These are phyloP conservation scores for Favolaschia claudopus DNA, from an alignment of 768 basidiomycete genomes.

Conservation along the genomic window DNA sequence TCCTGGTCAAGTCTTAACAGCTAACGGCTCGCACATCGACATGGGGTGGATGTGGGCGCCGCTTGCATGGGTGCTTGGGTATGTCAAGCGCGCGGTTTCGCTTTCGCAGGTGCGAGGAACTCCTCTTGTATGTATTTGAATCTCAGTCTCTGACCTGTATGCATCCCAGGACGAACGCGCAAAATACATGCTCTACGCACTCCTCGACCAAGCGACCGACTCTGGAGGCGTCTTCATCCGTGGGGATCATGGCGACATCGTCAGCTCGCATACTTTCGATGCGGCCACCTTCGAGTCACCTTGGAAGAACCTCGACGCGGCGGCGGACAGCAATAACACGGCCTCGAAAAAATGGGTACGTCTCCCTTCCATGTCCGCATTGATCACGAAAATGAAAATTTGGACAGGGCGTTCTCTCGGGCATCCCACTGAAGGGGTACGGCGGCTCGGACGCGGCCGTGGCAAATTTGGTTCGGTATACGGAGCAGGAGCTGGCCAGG, in stretches of 20 bases:
- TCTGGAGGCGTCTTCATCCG: conserved; percentile 9
- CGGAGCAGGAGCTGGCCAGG: conserved; percentile 2
- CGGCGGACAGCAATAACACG: too few relatives aligned
- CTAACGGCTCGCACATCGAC: not conserved
- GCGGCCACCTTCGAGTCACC: not conserved
- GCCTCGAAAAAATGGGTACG: not conserved
- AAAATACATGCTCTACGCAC: conserved; percentile 13
- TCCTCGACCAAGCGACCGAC: conserved; percentile 7
- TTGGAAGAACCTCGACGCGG: not conserved
- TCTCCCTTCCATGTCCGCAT: not conserved
- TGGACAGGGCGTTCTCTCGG: conserved; percentile 2
- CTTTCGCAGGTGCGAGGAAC: not conserved
- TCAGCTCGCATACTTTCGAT: not conserved
- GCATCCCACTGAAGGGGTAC: conserved; percentile 16
- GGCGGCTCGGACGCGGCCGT: conserved; percentile 9
- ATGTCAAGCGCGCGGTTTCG: not conserved
- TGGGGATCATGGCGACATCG: not conserved
- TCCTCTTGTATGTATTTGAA: not conserved
- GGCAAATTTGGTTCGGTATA: not conserved
- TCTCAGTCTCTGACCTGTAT: not conserved
- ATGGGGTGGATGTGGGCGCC: conserved; percentile 3
- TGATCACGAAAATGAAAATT: not conserved
- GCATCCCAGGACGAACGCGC: conserved; percentile 11
- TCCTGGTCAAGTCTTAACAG: conserved; percentile 29
- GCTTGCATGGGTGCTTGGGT: not conserved